Evolutionary conservation across 2,329 filamentous ascomycete genomes (phyloP).

Genomic region (Shiraia sp.): DNA sequence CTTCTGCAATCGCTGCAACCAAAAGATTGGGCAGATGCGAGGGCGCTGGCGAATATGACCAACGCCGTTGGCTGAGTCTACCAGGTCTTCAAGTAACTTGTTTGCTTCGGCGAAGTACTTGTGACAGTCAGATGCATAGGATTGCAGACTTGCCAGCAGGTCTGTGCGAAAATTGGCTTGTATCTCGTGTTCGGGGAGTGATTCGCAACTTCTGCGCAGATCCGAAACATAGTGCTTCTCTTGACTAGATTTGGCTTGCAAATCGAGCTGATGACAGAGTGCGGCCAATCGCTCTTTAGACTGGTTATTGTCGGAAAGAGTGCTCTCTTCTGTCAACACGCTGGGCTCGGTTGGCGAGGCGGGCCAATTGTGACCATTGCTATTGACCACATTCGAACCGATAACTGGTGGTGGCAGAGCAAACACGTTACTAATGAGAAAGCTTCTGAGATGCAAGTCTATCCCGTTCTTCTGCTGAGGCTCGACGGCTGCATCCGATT

Average conservation of each 20-base stretch:
- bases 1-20: slow-evolving; percentile 21
- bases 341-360: no score
- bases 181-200: background rate
- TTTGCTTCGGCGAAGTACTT: no score
- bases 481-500: no score
- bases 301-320: background rate
- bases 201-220: background rate
- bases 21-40: slow-evolving; percentile 21
- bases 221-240: background rate
- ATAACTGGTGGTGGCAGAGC: no score
- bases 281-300: background rate
- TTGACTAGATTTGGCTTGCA: background rate
- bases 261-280: no score
- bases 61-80: background rate
- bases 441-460: no score
- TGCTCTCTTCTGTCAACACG: no score
- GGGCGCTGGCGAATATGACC: slow-evolving; percentile 8
- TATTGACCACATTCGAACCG: no score
- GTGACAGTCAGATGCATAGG: no score
- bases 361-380: no score
- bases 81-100: background rate
- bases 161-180: background rate
- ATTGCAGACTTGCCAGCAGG: background rate
- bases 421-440: no score
- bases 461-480: no score